Conservation (phyloP, 352 stramenopile genomes). For the Phytophthora sp. region DNA sequence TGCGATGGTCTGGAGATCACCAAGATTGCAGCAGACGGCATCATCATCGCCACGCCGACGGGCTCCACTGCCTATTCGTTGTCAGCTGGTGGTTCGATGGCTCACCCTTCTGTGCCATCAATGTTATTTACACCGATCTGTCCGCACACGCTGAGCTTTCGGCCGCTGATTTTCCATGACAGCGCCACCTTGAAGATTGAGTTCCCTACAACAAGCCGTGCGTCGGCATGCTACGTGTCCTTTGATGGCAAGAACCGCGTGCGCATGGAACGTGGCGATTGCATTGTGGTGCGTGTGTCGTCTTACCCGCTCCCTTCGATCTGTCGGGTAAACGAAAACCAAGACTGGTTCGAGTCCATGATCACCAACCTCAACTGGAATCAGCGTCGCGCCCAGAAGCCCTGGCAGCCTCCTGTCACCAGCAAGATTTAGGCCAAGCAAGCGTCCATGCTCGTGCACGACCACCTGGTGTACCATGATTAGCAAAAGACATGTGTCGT, state of each 20-base stretch:
- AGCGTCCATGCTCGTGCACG: conserved; percentile 1
- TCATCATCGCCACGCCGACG: conserved; percentile 98
- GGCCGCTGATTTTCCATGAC: conserved; percentile 92
- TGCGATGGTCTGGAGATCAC: conserved; percentile 96
- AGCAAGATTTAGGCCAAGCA: conserved; percentile 35
- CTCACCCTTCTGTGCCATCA: conserved; percentile 96
- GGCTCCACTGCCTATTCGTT: conserved; percentile 99
- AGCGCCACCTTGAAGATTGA: conserved; percentile 91
- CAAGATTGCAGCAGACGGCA: conserved; percentile 95
- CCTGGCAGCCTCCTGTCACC: conserved; percentile 52
- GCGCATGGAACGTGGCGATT: conserved; percentile 86
- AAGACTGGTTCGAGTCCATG: conserved; percentile 93
- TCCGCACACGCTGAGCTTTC: conserved; percentile 96
- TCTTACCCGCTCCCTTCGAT: conserved; percentile 90
- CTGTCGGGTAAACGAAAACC: conserved; percentile 88
- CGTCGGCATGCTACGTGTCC: conserved; percentile 82
- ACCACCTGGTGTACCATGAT: conserved; percentile 13
- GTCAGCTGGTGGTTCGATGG: conserved; percentile 96
- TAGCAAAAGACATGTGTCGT: conserved; percentile 8
- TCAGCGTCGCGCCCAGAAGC: conserved; percentile 83
- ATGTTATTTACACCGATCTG: conserved; percentile 99
- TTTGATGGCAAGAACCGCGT: conserved; percentile 93
- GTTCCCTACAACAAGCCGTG: conserved; percentile 80
- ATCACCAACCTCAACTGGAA: conserved; percentile 95
- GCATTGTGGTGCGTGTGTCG: conserved; percentile 86